Evolutionary conservation across 495 filamentous ascomycete genomes (phyloP).

Genomic region (Sabuloglossum arenarium): DNA sequence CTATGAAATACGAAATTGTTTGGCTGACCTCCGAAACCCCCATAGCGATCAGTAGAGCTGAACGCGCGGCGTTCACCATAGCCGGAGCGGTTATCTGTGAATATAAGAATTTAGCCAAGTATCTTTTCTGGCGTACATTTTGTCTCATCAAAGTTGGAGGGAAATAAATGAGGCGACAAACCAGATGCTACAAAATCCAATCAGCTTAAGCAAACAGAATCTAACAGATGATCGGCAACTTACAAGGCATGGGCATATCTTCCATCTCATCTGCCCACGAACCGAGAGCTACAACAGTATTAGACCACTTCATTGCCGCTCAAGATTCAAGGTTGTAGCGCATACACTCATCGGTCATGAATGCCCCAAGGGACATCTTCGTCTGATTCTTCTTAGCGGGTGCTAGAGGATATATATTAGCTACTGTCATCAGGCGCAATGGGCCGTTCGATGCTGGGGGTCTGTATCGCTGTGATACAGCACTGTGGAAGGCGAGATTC

Average conservation of each 20-base stretch:
- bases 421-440: slow-evolving; percentile 3
- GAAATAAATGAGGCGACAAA: neutral
- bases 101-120: slow-evolving; percentile 2
- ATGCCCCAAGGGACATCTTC: slow-evolving; percentile 86
- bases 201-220: neutral
- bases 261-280: slow-evolving; percentile 99
- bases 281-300: slow-evolving; percentile 45
- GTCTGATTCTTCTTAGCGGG: slow-evolving; percentile 68
- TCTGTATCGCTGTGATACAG: neutral
- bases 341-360: slow-evolving; percentile 74
- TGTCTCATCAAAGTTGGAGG: neutral
- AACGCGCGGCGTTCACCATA: slow-evolving; percentile 10
- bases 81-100: slow-evolving; percentile 11
- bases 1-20: neutral
- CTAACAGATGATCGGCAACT: slow-evolving; percentile 7
- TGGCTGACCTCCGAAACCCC: slow-evolving; percentile 5
- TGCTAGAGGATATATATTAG: slow-evolving; percentile 24
- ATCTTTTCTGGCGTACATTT: slow-evolving; percentile 1
- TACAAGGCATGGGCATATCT: slow-evolving; percentile 54
- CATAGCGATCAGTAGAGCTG: slow-evolving; percentile 8
- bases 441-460: neutral
- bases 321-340: slow-evolving; percentile 10
- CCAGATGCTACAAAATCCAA: neutral
- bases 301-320: slow-evolving; percentile 12
- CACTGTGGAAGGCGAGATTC: neutral